These are phyloP conservation scores for Echium plantagineum DNA, from an alignment of 257 asterid species.

Conservation along the genomic window DNA sequence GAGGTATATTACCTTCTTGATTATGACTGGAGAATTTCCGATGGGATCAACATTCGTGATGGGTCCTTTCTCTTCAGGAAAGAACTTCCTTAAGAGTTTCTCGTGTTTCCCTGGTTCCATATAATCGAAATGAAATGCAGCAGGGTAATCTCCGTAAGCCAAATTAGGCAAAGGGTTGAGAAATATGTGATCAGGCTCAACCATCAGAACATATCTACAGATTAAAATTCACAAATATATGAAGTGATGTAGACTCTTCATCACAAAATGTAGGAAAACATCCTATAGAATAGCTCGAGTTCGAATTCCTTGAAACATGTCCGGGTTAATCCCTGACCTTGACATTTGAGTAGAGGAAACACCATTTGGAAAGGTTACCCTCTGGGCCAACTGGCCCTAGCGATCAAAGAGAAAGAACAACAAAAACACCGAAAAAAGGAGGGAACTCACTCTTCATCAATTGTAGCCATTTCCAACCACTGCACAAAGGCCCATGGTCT, in stretches of 20 bases:
- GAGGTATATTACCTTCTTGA: conserved; percentile 1
- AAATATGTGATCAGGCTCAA: conserved; percentile 10
- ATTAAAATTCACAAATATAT: background rate
- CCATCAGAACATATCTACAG: conserved; percentile 7
- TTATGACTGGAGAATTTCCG: conserved; percentile 10
- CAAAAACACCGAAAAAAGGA: background rate
- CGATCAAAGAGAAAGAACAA: too few species aligned
- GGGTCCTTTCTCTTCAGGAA: conserved; percentile 7
- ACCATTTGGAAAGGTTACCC: too few species aligned
- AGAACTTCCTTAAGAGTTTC: conserved; percentile 6
- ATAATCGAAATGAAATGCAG: conserved; percentile 2
- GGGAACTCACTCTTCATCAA: conserved; percentile 51
- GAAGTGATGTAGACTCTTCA: too few species aligned
- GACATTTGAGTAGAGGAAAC: too few species aligned
- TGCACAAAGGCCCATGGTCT: conserved; percentile 72
- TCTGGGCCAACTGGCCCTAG: too few species aligned
- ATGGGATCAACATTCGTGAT: conserved; percentile 8
- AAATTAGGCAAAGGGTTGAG: conserved; percentile 7
- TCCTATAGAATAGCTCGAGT: too few species aligned
- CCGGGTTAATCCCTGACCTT: too few species aligned
- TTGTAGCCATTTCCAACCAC: conserved; percentile 48
- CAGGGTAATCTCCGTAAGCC: conserved; percentile 5
- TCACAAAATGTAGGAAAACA: too few species aligned
- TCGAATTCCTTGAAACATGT: too few species aligned
- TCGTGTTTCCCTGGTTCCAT: conserved; percentile 1